Base-by-base conservation (phyloP, 1,139 yeast genomes). In the Suhomyces bribrorum region DNA sequence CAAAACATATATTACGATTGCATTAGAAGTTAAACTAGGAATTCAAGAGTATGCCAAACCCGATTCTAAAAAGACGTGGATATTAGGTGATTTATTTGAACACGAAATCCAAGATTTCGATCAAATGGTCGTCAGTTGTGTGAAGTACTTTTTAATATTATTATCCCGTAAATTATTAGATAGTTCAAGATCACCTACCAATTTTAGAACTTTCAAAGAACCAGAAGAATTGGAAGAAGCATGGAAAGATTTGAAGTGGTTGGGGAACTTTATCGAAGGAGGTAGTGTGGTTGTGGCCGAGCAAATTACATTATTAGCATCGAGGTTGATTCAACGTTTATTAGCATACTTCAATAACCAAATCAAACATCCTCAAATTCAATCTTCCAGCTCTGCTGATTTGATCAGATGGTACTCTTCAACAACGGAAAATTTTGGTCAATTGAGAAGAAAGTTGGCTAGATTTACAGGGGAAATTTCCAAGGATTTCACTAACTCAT, bases 221-320 rank as follows among this genome's bases (percentile, higher is more conserved):
- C 94, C 96, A 0, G 98, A 92, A 53, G 90, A 86, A 53, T 66
- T 92, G 37, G 86, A 86, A 52, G 83, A 79, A 47, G 82, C 84
- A 22, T 90, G 95, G 86, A 71, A 73, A 32, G 83, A 83, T 50
- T 67, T 92, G 48, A 85, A 79, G 50, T 81, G 82, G 50, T 73
- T 88, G 20, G 96, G 97, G 7, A 59, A 58, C 37, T 62, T 62
- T 26, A 79, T 90, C 25, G 88, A 85, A 39, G 90, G 92, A n/a
- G 94, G 95, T 14, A 87, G 95, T 36, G 78, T 81, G 7, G 83
- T 84, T 13, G 83, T 90, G 34, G 95, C 97, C 0, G 83, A 80
- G 46, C 90, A 85, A 50, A 81, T 86, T 37, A 74, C 87, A 0
- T 61, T 77, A 8, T 62, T 89, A 36, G 81, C 89, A 1, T 71